Percentiles rank a stretch among this genome's conserved stretches.
Evolutionary conservation across 202 grass and related monocot genomes (phyloP).

Genomic region (Setaria italica): DNA sequence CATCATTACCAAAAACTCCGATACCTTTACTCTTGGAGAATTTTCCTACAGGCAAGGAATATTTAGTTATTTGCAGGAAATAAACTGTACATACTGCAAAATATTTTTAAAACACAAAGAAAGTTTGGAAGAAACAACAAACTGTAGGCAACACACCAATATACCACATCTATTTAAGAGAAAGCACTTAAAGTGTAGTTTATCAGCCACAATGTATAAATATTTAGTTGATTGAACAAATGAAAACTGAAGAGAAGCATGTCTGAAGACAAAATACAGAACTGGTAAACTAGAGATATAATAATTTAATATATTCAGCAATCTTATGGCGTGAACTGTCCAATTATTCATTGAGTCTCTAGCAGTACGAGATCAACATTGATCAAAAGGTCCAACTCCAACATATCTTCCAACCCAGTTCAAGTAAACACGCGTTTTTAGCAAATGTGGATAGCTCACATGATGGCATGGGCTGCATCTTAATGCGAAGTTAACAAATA

Average conservation of each 20-base stretch:
- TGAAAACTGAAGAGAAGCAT: not conserved
- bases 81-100: not conserved
- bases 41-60: conserved; percentile 63
- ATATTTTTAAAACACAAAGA: conserved; percentile 9
- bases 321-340: not conserved
- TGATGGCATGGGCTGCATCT: not conserved
- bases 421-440: conserved; percentile 29
- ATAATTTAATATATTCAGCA: not conserved
- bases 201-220: conserved; percentile 11
- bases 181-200: not conserved
- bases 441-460: conserved; percentile 4
- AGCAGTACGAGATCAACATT: conserved; percentile 20
- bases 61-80: conserved; percentile 37
- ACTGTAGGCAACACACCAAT: not conserved
- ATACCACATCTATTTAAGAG: not conserved
- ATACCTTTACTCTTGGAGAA: conserved; percentile 98
- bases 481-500: not conserved
- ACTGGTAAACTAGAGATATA: not conserved
- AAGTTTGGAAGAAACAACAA: not conserved
- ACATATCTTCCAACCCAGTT: conserved; percentile 10
- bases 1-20: conserved; percentile 97
- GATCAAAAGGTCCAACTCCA: not conserved
- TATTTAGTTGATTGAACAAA: not conserved
- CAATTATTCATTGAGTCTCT: conserved; percentile 29
- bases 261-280: not conserved